Base-by-base conservation (phyloP, 169 alveolate genomes). In the Theileria annulata region DNA sequence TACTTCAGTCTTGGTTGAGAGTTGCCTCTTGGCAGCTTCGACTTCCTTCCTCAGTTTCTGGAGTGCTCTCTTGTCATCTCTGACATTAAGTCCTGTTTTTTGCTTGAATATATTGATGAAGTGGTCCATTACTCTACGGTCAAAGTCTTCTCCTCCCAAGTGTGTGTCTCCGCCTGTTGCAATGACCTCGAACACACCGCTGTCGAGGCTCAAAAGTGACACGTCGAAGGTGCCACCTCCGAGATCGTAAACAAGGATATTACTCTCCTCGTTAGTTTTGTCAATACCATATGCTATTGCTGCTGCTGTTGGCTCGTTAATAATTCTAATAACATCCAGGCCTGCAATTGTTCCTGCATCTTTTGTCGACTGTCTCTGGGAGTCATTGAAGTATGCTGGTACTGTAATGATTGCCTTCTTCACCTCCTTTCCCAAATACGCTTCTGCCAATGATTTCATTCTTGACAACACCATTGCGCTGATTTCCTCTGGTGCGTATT, bases 221-320 rank as follows among this genome's bases (percentile, higher is more conserved):
- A 98, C 99, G 96, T 98, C 99, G 90, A 98, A 98, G 70, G 99
- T 98, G 73, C 99, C 99, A 85, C 99, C 99, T 63, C 99, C 99
- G 69, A 98, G 93, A 92, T 98, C 99, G 90, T 97, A 98, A 68
- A 98, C 99, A 71, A 97, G 93, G 72, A 98, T 96, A 85, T 96
- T 96, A 79, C 96, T 95, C 86, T 96, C 99, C 60, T 87, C 93
- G 30, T 88, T 88, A 77, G 97, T 95, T 93, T 97, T 97, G 92
- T 98, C 99, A 60, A 98, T 91, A 30, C 99, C 99, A 77, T 97
- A 98, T 49, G 99, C 99, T 75, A 98, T 95, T 33, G 99, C 99
- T 21, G 99, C 99, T 21, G 99, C 99, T 8, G 99, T 97, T 76
- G 99, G 99, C 80, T 98, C 99, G 88, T 98, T 98, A 79, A 98